Conservation (phyloP, 2,329 filamentous ascomycete genomes). For the Cytospora chrysosperma region DNA sequence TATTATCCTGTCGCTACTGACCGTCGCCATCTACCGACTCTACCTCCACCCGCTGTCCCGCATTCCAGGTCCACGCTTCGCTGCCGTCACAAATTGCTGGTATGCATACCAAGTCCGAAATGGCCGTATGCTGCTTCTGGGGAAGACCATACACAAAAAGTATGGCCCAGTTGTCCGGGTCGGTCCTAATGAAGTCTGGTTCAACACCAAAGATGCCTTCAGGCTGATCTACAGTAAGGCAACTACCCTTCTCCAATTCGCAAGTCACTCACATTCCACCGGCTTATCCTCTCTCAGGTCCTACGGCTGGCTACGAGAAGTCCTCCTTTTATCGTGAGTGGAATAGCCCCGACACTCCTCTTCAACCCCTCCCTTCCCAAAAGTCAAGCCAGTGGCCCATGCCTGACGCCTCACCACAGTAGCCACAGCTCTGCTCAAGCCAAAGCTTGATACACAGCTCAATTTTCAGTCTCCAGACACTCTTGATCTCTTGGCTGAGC, state of each 20-base stretch:
- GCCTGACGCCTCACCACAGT: slow-evolving; percentile 33
- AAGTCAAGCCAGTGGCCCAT: background rate
- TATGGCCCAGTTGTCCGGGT: slow-evolving; percentile 55
- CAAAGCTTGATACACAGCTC: slow-evolving; percentile 40
- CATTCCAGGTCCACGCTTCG: slow-evolving; percentile 47
- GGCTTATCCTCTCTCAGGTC: slow-evolving; percentile 34
- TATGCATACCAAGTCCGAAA: slow-evolving; percentile 45
- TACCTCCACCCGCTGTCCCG: slow-evolving; percentile 44
- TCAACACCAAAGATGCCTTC: slow-evolving; percentile 48
- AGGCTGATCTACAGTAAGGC: slow-evolving; percentile 47
- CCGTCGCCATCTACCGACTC: slow-evolving; percentile 37
- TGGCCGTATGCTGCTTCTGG: slow-evolving; percentile 43
- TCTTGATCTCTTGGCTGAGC: slow-evolving; percentile 52
- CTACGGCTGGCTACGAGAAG: slow-evolving; percentile 49
- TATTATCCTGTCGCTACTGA: background rate
- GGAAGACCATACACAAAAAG: slow-evolving; percentile 42
- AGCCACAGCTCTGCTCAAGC: slow-evolving; percentile 45
- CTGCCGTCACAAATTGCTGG: slow-evolving; percentile 49
- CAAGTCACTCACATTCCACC: background rate
- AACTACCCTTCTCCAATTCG: background rate
- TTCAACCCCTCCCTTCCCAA: background rate
- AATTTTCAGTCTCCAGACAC: slow-evolving; percentile 40
- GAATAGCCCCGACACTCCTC: background rate
- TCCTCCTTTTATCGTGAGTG: slow-evolving; percentile 51
- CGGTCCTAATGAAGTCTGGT: slow-evolving; percentile 54